A percentile compares a stretch with the other conserved stretches of the same genome.
Conservation (phyloP, 2,329 filamentous ascomycete species). For the Epicoccum sorghinum region DNA sequence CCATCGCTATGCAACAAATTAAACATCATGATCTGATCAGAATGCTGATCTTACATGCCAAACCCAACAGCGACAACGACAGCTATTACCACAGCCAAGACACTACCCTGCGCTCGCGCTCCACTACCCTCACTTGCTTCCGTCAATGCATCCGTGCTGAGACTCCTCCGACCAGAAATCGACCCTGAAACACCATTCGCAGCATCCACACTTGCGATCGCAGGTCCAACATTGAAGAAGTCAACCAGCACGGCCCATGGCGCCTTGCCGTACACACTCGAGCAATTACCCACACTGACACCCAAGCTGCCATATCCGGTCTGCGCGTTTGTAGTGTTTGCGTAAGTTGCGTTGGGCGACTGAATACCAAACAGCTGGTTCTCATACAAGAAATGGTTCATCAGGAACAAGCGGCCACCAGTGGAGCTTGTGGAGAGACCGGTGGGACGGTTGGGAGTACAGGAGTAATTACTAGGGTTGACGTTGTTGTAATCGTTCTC, state of each 20-base stretch:
- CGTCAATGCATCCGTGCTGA: conserved; percentile 28
- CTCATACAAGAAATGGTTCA: conserved; percentile 82
- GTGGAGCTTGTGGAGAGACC: conserved; percentile 58
- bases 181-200: conserved; percentile 64
- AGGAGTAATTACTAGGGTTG: conserved; percentile 70
- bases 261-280: conserved; percentile 65
- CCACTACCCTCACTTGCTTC: conserved; percentile 23
- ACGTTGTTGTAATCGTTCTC: conserved; percentile 74
- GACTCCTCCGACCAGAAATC: conserved; percentile 28
- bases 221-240: conserved; percentile 75
- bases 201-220: conserved; percentile 72
- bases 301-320: conserved; percentile 62
- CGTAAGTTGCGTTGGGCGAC: conserved; percentile 53
- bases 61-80: conserved; percentile 39
- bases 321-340: conserved; percentile 71
- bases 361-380: conserved; percentile 51
- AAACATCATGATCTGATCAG: not conserved
- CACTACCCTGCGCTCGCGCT: conserved; percentile 23
- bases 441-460: conserved; percentile 70
- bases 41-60: conserved; percentile 10
- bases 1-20: conserved; percentile 7
- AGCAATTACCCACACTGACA: conserved; percentile 43
- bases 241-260: conserved; percentile 81
- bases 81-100: conserved; percentile 40
- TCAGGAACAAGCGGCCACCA: conserved; percentile 67